Percentiles rank a stretch among this genome's conserved stretches.
Evolutionary conservation across 1,284 basidiomycete genomes (phyloP).

Genomic region (Exsudoporus floridanus): DNA sequence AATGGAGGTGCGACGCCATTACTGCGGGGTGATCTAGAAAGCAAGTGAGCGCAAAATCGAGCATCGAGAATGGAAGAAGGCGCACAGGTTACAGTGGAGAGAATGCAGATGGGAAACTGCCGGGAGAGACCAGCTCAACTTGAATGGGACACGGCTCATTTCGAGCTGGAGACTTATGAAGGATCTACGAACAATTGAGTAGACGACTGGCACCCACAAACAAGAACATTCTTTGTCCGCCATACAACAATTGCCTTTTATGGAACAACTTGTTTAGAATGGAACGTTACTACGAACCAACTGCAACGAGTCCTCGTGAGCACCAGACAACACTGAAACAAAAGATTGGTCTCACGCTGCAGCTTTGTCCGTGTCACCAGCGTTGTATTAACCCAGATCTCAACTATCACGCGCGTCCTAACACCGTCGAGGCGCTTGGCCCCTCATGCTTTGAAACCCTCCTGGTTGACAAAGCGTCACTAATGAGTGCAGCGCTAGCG

Average conservation of each 20-base stretch:
- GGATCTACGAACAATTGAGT: constrained; percentile 22
- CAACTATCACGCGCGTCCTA: not conserved
- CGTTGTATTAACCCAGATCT: not conserved
- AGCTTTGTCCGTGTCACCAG: no score
- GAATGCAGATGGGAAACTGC: not conserved
- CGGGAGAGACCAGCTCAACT: constrained; percentile 25
- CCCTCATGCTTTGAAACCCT: not conserved
- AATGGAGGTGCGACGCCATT: constrained; percentile 10
- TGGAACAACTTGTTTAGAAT: constrained; percentile 1
- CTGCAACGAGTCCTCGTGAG: no score
- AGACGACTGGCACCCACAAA: constrained; percentile 19
- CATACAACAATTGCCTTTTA: constrained; percentile 32
- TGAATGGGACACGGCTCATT: not conserved
- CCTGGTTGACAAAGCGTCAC: not conserved
- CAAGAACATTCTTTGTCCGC: constrained; percentile 22
- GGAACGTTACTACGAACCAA: no score
- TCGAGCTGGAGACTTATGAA: constrained; percentile 21
- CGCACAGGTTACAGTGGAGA: not conserved
- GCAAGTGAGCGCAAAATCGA: constrained; percentile 6
- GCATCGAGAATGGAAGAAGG: constrained; percentile 4
- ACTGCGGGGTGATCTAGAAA: constrained; percentile 5
- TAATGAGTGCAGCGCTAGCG: not conserved
- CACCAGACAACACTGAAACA: no score
- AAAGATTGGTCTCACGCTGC: not conserved
- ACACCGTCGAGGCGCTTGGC: not conserved